These are phyloP conservation scores for Cadophora sp. DNA, from an alignment of 2,329 filamentous ascomycete species.

Conservation along the genomic window DNA sequence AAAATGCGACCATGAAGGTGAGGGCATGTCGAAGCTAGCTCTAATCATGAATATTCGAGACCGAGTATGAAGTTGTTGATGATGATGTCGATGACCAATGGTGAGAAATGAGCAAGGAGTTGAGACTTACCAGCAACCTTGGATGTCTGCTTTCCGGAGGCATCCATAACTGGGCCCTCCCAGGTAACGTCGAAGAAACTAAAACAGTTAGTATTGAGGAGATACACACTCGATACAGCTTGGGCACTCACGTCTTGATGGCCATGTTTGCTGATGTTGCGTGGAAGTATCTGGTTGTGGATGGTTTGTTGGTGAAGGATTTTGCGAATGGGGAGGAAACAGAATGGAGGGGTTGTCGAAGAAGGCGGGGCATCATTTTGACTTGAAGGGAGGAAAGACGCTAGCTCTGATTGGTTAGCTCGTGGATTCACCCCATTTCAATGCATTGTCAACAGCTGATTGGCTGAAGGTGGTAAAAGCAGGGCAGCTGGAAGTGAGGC, in stretches of 20 bases:
- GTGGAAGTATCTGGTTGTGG: conserved; percentile 58
- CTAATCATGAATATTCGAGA: neutral
- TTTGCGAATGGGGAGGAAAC: conserved; percentile 44
- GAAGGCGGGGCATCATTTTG: conserved; percentile 33
- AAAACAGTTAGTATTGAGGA: conserved; percentile 27
- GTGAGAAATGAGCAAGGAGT: conserved; percentile 7
- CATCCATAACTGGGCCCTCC: conserved; percentile 74
- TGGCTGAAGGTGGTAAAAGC: conserved; percentile 9
- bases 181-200: conserved; percentile 77
- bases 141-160: conserved; percentile 60
- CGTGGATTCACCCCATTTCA: conserved; percentile 12
- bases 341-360: conserved; percentile 51
- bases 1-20: neutral
- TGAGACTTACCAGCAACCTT: conserved; percentile 63
- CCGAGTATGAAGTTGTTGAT: conserved; percentile 21
- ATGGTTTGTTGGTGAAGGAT: conserved; percentile 46
- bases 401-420: conserved; percentile 19
- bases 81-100: conserved; percentile 28
- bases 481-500: neutral
- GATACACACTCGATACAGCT: conserved; percentile 29
- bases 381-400: conserved; percentile 19
- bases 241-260: conserved; percentile 68
- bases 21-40: neutral
- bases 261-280: conserved; percentile 77
- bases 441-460: neutral